Evolutionary conservation across 2,329 filamentous ascomycete species (phyloP), one percentile per base, ranked within the genome.

Genomic region (Triangularia setosa): DNA sequence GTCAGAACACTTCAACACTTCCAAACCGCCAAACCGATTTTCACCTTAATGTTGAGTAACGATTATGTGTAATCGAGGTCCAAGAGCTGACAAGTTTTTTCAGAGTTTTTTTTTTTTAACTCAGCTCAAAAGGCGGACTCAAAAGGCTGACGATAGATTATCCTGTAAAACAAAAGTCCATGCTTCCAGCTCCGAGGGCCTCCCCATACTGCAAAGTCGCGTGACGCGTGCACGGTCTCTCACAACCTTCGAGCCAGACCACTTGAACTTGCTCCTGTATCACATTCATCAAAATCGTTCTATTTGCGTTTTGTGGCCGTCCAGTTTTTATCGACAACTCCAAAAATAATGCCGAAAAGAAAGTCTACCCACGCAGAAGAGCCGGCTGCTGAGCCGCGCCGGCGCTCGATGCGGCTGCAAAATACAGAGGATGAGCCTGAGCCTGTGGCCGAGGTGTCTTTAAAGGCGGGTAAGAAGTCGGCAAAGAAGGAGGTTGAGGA

Each of bases 291-390:
- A 3, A 60, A 27, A 40, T 25, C 24, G 21, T 40, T 5, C 12
- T 9, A 9, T 58, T 24, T 44, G 9, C 27, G 21, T 27, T 44
- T 30, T 23, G 14, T 2, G 18, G 18, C 44, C 24, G 14, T 35
- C 23, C 28, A 7, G 24, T 58, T 61, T 14, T 7, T 25, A 48
- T 44, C 25, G 8, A 24, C 23, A 18, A 23, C 21, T 14, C 23
- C 55, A 6, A 64, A 7, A 14, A 71, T 71, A 14, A 71, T 71
- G 70, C 62, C 69, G 2, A 72, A 72, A 57, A 63, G 69, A 23
- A 71, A 72, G 44, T 64, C 69, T 1, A 53, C 52, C 1, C 57
- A 53, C 1, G 60, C 14, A 1, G 65, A 48, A 12, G 5, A 59
- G 9, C 25, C 40, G 11, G 40, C 16, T 11, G 58, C 24, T 3